phyloP scores from a whole-genome alignment of 257 asterid species.

The Solanum megistacrolobum region DNA sequence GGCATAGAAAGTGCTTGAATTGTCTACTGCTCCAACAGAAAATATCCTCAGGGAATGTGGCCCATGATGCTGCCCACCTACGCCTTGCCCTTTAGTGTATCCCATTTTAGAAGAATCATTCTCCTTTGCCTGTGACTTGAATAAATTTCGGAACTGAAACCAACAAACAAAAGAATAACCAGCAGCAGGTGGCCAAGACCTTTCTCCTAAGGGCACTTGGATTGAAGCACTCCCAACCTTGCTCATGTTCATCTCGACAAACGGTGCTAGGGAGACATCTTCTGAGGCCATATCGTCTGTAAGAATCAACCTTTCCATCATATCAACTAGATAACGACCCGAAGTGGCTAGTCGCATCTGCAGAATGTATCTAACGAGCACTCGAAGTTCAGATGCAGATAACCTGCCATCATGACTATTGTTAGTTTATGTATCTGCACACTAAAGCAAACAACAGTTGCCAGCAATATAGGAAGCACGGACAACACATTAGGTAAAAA shows the following conservation, averaged over 20 bases:
- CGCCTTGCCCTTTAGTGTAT: conserved; percentile 37
- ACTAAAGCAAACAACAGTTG: not conserved
- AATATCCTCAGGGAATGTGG: conserved; percentile 65
- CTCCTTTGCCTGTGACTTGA: conserved; percentile 56
- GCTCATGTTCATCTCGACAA: conserved; percentile 92
- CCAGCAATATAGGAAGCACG: not conserved
- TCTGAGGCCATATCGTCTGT: conserved; percentile 71
- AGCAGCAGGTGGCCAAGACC: conserved; percentile 99
- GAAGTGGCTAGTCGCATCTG: conserved; percentile 63
- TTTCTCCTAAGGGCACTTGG: conserved; percentile 98
- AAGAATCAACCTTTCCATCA: conserved; percentile 85
- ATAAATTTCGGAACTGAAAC: conserved; percentile 79
- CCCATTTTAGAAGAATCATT: conserved; percentile 55
- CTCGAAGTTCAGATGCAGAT: conserved; percentile 73
- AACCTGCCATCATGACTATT: conserved; percentile 46
- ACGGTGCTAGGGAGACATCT: conserved; percentile 87
- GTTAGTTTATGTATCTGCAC: not conserved
- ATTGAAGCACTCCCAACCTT: conserved; percentile 89
- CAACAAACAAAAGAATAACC: conserved; percentile 98
- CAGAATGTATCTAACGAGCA: conserved; percentile 79
- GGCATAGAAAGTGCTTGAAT: conserved; percentile 60
- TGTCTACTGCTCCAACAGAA: conserved; percentile 85
- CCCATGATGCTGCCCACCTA: conserved; percentile 44
- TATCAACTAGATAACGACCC: conserved; percentile 71
- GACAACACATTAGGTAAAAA: not conserved